Conservation (phyloP, 768 basidiomycete genomes). For the Mycena filopes region DNA sequence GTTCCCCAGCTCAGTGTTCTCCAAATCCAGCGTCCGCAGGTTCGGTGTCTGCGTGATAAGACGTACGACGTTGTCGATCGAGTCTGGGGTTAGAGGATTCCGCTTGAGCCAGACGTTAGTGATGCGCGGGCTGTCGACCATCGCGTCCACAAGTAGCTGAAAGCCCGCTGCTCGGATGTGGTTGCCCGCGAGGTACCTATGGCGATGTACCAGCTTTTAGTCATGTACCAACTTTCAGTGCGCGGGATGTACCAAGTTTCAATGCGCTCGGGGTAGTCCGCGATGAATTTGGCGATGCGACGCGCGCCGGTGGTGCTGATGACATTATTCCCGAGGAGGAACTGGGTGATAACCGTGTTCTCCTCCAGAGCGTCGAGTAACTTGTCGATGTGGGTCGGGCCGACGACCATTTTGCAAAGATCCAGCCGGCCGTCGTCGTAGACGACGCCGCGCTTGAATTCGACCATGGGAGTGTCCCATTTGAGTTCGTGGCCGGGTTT, state of each 20-base stretch:
- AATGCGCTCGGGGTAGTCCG: constrained; percentile 28
- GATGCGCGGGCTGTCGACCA: constrained; percentile 27
- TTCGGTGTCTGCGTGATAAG: constrained; percentile 28
- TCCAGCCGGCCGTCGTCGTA: constrained; percentile 33
- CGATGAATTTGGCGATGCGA: constrained; percentile 28
- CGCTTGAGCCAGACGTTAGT: constrained; percentile 35
- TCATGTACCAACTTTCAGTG: too few species aligned
- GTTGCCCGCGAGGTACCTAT: constrained; percentile 31
- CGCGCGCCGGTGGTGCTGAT: constrained; percentile 32
- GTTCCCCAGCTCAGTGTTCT: constrained; percentile 30
- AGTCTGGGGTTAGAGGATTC: constrained; percentile 29
- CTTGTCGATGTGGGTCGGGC: constrained; percentile 32
- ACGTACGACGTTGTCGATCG: constrained; percentile 21
- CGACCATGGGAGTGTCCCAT: constrained; percentile 31
- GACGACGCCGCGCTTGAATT: constrained; percentile 33
- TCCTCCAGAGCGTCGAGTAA: constrained; percentile 31
- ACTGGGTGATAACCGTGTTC: constrained; percentile 27
- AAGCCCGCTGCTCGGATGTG: constrained; percentile 25
- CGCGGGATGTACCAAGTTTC: constrained; percentile 35
- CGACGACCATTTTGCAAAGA: constrained; percentile 35
- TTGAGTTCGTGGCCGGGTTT: constrained; percentile 22
- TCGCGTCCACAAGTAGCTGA: constrained; percentile 30
- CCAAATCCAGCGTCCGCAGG: constrained; percentile 31
- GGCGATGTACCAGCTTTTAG: too few species aligned
- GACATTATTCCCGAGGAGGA: constrained; percentile 35